Conservation (phyloP, 2,329 filamentous ascomycete genomes). For the Colletotrichum tamarilloi region DNA sequence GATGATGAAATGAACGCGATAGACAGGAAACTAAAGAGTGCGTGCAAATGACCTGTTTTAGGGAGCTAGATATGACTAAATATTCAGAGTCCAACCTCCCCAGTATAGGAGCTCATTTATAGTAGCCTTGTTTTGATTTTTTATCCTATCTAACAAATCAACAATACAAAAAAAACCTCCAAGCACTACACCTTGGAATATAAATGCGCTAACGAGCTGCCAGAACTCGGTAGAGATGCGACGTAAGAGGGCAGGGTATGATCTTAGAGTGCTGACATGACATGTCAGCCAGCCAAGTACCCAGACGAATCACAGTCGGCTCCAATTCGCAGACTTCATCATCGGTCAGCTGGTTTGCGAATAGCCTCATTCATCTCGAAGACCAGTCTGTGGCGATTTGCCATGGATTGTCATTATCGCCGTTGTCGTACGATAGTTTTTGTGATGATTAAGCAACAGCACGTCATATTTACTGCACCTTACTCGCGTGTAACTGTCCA, state of each 20-base stretch:
- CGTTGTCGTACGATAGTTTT: neutral
- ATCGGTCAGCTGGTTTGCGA: neutral
- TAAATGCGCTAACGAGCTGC: neutral
- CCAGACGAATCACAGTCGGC: too few relatives aligned
- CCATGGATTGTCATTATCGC: neutral
- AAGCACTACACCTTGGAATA: neutral
- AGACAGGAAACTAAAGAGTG: neutral
- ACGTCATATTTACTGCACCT: neutral
- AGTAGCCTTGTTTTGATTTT: neutral
- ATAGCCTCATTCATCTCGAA: neutral
- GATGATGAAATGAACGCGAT: neutral
- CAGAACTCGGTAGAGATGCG: neutral
- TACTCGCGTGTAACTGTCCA: neutral
- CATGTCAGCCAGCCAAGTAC: neutral
- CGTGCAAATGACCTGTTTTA: too few relatives aligned
- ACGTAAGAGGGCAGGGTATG: too few relatives aligned
- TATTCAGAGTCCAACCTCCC: too few relatives aligned
- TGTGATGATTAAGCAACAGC: neutral
- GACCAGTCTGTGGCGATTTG: neutral
- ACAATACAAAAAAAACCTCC: neutral
- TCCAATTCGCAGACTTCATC: too few relatives aligned
- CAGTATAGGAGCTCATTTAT: too few relatives aligned
- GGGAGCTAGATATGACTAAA: too few relatives aligned
- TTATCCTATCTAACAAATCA: neutral
- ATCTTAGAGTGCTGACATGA: neutral